Evolutionary conservation across 768 basidiomycete species (phyloP).

Genomic region (Psilocybe cyanescens): DNA sequence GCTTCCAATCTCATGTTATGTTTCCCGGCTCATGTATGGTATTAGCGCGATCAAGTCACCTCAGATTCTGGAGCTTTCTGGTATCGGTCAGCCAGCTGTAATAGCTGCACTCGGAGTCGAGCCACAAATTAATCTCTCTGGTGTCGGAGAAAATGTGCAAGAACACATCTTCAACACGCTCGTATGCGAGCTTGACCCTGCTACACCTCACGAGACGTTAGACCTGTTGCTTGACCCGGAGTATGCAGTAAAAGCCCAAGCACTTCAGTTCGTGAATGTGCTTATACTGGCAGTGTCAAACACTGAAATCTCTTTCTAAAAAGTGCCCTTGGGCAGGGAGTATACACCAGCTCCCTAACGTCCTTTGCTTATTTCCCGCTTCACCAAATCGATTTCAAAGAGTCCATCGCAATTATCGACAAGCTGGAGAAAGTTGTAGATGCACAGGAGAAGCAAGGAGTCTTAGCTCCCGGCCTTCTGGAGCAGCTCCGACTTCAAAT

Average conservation of each 20-base stretch:
- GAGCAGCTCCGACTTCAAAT: constrained; percentile 47
- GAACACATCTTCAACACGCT: constrained; percentile 13
- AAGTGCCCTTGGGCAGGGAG: no score
- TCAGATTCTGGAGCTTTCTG: constrained; percentile 55
- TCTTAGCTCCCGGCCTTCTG: constrained; percentile 32
- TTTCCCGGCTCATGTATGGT: neutral
- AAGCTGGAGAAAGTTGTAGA: constrained; percentile 28
- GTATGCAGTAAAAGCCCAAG: no score
- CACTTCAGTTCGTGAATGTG: no score
- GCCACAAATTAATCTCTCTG: constrained; percentile 51
- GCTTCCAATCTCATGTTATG: constrained; percentile 8
- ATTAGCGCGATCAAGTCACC: constrained; percentile 36
- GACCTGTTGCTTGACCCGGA: constrained; percentile 29
- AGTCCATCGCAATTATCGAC: constrained; percentile 12
- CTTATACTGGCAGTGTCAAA: no score
- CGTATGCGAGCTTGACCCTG: constrained; percentile 13
- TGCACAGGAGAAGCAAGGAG: constrained; percentile 16
- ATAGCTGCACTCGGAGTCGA: constrained; percentile 46
- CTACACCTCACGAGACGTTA: constrained; percentile 31
- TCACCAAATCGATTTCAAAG: neutral
- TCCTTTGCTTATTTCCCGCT: no score
- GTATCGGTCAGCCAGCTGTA: constrained; percentile 55
- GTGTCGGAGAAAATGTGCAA: constrained; percentile 54
- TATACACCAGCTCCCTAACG: no score
- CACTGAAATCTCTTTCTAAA: no score